A percentile compares a stretch with the other conserved stretches of the same genome.
Evolutionary conservation across 169 alveolate species (phyloP).

Genomic region (Theileria parva): DNA sequence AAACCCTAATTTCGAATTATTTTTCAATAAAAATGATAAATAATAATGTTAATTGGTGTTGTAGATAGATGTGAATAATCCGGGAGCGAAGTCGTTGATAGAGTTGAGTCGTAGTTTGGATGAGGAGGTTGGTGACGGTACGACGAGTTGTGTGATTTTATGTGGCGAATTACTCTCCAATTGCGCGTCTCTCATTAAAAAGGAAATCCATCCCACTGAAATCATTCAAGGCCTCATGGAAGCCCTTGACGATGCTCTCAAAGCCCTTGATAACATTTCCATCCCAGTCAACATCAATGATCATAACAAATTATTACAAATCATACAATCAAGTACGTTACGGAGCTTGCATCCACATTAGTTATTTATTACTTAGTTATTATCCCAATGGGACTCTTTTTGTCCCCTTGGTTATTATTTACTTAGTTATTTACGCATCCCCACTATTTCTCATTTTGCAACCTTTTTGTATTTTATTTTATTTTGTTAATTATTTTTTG

Average conservation of each 20-base stretch:
- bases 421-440: not conserved
- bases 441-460: too few relatives aligned
- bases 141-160: slow-evolving; percentile 95
- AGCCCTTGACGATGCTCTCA: slow-evolving; percentile 89
- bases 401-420: too few relatives aligned
- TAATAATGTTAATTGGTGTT: not conserved
- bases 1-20: too few relatives aligned
- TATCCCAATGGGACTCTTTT: too few relatives aligned
- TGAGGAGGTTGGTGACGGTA: slow-evolving; percentile 99
- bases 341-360: slow-evolving; percentile 94
- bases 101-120: slow-evolving; percentile 96
- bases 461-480: too few relatives aligned
- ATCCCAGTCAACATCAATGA: slow-evolving; percentile 83
- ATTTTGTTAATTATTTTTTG: too few relatives aligned
- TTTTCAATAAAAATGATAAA: too few relatives aligned
- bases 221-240: slow-evolving; percentile 92
- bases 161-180: slow-evolving; percentile 96
- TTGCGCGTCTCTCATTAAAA: slow-evolving; percentile 92
- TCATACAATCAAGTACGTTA: slow-evolving; percentile 79
- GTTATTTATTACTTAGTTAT: too few relatives aligned
- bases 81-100: slow-evolving; percentile 98
- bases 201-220: slow-evolving; percentile 94
- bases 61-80: slow-evolving; percentile 96
- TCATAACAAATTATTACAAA: slow-evolving; percentile 80
- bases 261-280: slow-evolving; percentile 87